phyloP scores from a whole-genome alignment of 169 alveolate species.

The Cardiosporidium cionae region DNA sequence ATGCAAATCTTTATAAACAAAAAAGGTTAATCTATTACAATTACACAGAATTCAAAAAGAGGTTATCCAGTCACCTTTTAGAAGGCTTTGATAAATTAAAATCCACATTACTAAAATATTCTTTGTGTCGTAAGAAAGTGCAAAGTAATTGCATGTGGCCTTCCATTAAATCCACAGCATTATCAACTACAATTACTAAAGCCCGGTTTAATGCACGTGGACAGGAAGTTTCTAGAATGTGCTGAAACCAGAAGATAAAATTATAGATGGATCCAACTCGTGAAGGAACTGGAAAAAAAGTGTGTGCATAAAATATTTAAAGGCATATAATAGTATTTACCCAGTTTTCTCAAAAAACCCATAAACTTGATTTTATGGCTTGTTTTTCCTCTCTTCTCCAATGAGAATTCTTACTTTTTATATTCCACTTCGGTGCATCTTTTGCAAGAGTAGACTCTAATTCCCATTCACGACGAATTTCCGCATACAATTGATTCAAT shows the following conservation, averaged over 20 bases:
- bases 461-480: background rate
- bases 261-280: background rate
- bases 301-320: too few relatives aligned
- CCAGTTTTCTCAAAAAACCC: background rate
- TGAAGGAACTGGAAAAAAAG: background rate
- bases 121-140: background rate
- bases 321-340: background rate
- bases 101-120: background rate
- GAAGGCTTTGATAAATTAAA: background rate
- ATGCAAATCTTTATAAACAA: too few relatives aligned
- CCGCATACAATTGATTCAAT: background rate
- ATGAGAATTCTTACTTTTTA: background rate
- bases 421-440: too few relatives aligned
- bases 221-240: background rate
- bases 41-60: too few relatives aligned
- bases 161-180: background rate
- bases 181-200: background rate
- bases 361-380: background rate
- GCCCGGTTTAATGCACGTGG: background rate
- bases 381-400: background rate
- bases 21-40: too few relatives aligned
- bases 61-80: background rate
- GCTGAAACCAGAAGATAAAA: background rate
- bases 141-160: background rate
- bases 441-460: too few relatives aligned